Base-by-base conservation (phyloP, 768 basidiomycete species). In the Auricularia sp. region DNA sequence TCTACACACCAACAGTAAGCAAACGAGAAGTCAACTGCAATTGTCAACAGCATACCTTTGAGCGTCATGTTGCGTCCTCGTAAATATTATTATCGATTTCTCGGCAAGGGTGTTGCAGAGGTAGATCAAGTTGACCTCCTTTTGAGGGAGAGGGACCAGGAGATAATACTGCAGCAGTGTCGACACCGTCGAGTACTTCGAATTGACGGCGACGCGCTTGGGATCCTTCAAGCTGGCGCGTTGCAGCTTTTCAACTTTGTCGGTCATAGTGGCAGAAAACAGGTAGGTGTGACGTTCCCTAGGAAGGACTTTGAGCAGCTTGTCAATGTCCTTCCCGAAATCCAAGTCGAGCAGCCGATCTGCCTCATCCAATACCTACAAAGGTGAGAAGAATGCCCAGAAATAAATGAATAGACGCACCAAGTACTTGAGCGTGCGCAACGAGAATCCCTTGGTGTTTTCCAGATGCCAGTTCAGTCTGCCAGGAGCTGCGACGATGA, bases 211-310 rank as follows among this genome's bases (percentile, higher is more conserved):
- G 1, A 98, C 86, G 68, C 90, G 84, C 33, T 95, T 85, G n/a
- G 97, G 97, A 72, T 96, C 94, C 36, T 84, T 83, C 71, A 98
- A 79, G 79, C 92, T 94, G 36, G 97, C 95, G 62, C 96, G 78
- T 73, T 98, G 96, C 11, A 99, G 80, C 75, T 98, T 98, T 11
- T 91, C 93, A 3, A 99, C 93, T 77, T 98, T 98, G 14, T 93
- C 93, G 11, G 97, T 96, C 96, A 99, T 98, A 23, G 96, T 98
- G 5, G 96, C 97, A 12, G 96, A 98, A 78, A 94, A 99, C 1
- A 99, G 83, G 72, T 93, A 98, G 2, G 97, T 99, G 36, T 88
- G 91, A 11, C 97, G 84, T 69, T 98, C 95, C 71, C 87, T 91
- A 23, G 96, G 97, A 67, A 99, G 88, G 44, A 92, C 84, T 76